These are phyloP conservation scores for Hymenoscyphus occultus DNA, from an alignment of 2,329 filamentous ascomycete genomes.

Conservation along the genomic window DNA sequence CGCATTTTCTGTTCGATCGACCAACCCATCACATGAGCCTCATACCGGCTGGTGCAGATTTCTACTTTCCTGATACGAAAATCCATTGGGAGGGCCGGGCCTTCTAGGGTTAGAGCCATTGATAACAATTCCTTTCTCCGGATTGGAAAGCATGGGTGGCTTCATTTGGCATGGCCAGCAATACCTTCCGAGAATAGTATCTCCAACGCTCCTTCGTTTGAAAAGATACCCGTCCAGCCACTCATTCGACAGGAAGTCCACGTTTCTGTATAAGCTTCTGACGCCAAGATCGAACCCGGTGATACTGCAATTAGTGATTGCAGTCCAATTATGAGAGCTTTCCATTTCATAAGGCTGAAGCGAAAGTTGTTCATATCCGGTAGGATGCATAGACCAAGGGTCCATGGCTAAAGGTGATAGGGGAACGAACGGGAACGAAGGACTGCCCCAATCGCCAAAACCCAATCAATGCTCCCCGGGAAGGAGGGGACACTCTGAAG, in stretches of 20 bases:
- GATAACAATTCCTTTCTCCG: no score
- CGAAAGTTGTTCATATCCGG: constrained; percentile 28
- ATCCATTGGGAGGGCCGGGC: background rate
- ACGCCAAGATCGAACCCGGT: constrained; percentile 24
- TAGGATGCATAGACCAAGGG: constrained; percentile 19
- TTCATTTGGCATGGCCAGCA: constrained; percentile 10
- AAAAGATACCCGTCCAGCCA: constrained; percentile 16
- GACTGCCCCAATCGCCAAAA: background rate
- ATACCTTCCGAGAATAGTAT: constrained; percentile 16
- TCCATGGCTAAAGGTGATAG: background rate
- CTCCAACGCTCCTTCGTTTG: constrained; percentile 14
- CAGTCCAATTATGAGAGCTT: constrained; percentile 19
- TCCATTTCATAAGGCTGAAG: constrained; percentile 30
- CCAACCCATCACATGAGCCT: constrained; percentile 11
- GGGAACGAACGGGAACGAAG: constrained; percentile 6
- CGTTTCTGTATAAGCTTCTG: constrained; percentile 24
- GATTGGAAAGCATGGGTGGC: background rate
- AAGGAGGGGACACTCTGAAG: constrained; percentile 5
- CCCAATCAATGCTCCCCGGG: constrained; percentile 12
- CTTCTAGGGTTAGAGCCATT: background rate
- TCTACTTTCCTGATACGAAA: background rate
- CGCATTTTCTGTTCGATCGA: constrained; percentile 8
- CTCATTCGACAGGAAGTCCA: constrained; percentile 14
- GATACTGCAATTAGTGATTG: constrained; percentile 9
- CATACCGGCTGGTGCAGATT: constrained; percentile 4